Evolutionary conservation across 164 flowering plant species (phyloP), one percentile per base, ranked within the genome.

Genomic region (Macadamia tetraphylla): DNA sequence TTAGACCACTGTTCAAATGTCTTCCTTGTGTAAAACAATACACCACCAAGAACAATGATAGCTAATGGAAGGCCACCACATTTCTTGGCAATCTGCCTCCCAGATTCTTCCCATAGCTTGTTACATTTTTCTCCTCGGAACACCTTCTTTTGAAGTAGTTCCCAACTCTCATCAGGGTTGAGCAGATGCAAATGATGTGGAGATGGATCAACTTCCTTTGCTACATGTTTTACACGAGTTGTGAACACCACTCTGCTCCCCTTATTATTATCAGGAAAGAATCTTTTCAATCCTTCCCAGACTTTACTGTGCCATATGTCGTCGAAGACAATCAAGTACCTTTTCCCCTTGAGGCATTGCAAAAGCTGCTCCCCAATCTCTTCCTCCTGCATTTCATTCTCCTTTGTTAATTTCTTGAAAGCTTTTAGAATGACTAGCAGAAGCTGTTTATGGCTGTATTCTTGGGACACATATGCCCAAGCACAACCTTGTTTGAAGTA

Each of bases 31-130:
- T 12, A 1, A 0, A 30, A 48, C 6, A 67, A 35, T 5, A 63
- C 1, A n/a, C 68, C 60, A 0, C 55, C 72, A 9, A 73, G 18
- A 1, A 60, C 57, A 13, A 68, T 65, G 23, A 64, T 64, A 6
- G 76, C 67, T 2, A 69, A 65, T 14, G 72, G 76, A 5, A 73
- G 52, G 7, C 76, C 76, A 2, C 31, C 14, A 23, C 76, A 73
- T 64, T 42, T 64, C 17, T 29, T 12, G 23, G 62, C 60, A 2
- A 73, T 58, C 1, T 35, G 5, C 44, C 17, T 23, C 2, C 72
- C 76, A 0, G 58, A 3, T 2, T 48, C 9, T 53, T 32, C 63
- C 58, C 49, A 62, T 10, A 31, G 52, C 7, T 9, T 52, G 0
- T 56, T 40, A n/a, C 18, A 40, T 11, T 8, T 29, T 48, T 9